These are phyloP conservation scores for Diplogelasinospora grovesii DNA, from an alignment of 495 filamentous ascomycete genomes.

Conservation along the genomic window DNA sequence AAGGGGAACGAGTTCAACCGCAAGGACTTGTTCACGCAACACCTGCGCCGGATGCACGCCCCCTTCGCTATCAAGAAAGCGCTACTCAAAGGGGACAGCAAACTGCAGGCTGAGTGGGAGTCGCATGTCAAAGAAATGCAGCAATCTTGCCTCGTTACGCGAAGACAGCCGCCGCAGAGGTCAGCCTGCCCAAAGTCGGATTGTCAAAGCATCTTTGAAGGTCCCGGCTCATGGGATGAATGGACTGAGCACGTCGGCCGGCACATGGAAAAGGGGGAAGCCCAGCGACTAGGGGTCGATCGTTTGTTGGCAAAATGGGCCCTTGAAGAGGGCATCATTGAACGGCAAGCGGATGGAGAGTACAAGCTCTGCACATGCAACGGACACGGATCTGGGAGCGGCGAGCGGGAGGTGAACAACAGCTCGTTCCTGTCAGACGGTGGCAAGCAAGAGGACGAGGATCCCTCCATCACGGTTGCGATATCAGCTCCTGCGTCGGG, in stretches of 20 bases:
- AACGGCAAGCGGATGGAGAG: slow-evolving; percentile 41
- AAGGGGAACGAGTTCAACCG: slow-evolving; percentile 68
- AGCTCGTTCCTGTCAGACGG: slow-evolving; percentile 12
- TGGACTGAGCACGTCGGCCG: slow-evolving; percentile 90
- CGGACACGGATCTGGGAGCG: slow-evolving; percentile 16
- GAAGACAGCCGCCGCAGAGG: slow-evolving; percentile 58
- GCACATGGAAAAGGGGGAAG: slow-evolving; percentile 69
- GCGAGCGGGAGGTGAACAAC: slow-evolving; percentile 11
- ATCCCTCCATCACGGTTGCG: slow-evolving; percentile 29
- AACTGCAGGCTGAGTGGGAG: slow-evolving; percentile 49
- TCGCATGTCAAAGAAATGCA: slow-evolving; percentile 53
- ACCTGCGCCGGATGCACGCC: slow-evolving; percentile 87
- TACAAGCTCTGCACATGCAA: slow-evolving; percentile 40
- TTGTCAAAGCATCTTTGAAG: slow-evolving; percentile 62
- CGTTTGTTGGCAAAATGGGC: slow-evolving; percentile 49
- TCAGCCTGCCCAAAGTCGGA: slow-evolving; percentile 64
- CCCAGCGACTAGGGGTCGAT: slow-evolving; percentile 44
- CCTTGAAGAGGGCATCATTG: slow-evolving; percentile 50
- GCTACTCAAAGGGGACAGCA: slow-evolving; percentile 44
- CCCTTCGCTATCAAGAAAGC: slow-evolving; percentile 46
- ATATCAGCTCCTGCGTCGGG: slow-evolving; percentile 15
- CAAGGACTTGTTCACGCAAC: slow-evolving; percentile 93
- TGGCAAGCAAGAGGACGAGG: slow-evolving; percentile 25
- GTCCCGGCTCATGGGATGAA: slow-evolving; percentile 71
- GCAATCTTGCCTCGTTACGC: slow-evolving; percentile 59